Conservation (phyloP, 345 rosid species). For the Ceriops decandra region DNA sequence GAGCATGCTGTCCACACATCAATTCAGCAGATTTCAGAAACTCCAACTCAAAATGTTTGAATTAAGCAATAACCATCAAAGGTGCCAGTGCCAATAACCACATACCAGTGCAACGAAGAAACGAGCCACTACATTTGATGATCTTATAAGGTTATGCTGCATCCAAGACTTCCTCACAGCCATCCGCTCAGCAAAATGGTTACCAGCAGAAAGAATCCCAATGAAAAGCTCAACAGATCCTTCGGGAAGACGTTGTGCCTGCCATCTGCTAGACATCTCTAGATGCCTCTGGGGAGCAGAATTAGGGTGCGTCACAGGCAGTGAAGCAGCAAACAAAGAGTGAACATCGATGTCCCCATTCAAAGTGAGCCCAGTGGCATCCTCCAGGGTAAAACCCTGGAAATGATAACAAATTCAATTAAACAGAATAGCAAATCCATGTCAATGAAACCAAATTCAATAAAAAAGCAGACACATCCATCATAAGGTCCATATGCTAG, state of each 20-base stretch:
- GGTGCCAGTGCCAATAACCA: not conserved
- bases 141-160: constrained; percentile 71
- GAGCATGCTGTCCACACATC: constrained; percentile 50
- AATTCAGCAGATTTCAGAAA: constrained; percentile 9
- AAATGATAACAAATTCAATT: constrained; percentile 15
- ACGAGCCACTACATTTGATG: constrained; percentile 85
- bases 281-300: constrained; percentile 78
- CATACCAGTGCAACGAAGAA: constrained; percentile 91
- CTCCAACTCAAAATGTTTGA: constrained; percentile 5
- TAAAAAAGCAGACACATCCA: constrained; percentile 20
- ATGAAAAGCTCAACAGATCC: constrained; percentile 67
- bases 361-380: constrained; percentile 85
- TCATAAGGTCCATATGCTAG: constrained; percentile 6
- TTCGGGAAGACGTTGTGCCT: constrained; percentile 59
- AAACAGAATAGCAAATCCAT: not conserved
- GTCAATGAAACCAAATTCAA: not conserved
- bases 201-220: constrained; percentile 92
- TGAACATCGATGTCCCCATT: constrained; percentile 77
- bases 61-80: not conserved
- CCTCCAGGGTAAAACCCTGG: constrained; percentile 90
- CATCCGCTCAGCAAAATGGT: constrained; percentile 94
- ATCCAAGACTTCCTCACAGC: constrained; percentile 96
- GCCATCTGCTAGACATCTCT: constrained; percentile 77
- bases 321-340: constrained; percentile 73
- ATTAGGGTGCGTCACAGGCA: constrained; percentile 81